Evolutionary conservation across 257 asterid species (phyloP).

Genomic region (Petrea volubilis): DNA sequence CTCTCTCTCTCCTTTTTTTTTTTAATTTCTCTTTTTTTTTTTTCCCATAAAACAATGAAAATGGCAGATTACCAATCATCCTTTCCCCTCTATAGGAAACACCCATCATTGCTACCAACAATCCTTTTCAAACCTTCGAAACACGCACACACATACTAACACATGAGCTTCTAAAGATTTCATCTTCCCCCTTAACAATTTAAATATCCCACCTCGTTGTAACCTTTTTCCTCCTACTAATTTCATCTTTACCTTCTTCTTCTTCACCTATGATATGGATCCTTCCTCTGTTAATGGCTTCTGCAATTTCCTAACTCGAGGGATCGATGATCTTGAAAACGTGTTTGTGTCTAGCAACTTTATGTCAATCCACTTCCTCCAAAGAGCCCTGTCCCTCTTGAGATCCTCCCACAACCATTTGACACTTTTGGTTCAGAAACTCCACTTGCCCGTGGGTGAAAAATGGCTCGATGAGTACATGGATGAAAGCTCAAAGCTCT

Average conservation of each 20-base stretch:
- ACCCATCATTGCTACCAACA: constrained; percentile 96
- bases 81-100: constrained; percentile 90
- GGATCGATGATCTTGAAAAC: constrained; percentile 81
- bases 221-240: constrained; percentile 12
- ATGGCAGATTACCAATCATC: constrained; percentile 83
- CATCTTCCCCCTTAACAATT: constrained; percentile 36
- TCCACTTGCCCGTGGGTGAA: constrained; percentile 83
- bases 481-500: constrained; percentile 93
- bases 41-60: constrained; percentile 64
- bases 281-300: constrained; percentile 84
- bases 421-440: constrained; percentile 75
- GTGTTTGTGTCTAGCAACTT: constrained; percentile 64
- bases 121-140: constrained; percentile 64
- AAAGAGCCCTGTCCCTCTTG: constrained; percentile 62
- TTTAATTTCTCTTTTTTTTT: constrained; percentile 31
- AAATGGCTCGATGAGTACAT: constrained; percentile 96
- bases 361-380: constrained; percentile 89
- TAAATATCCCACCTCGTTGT: constrained; percentile 46
- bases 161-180: constrained; percentile 60
- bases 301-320: constrained; percentile 72
- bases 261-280: constrained; percentile 53
- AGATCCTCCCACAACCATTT: constrained; percentile 81
- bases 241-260: background rate
- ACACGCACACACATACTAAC: background rate
- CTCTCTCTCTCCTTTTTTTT: constrained; percentile 4